Conservation (phyloP, 2,329 filamentous ascomycete genomes). For the Pleurostoma richardsiae region DNA sequence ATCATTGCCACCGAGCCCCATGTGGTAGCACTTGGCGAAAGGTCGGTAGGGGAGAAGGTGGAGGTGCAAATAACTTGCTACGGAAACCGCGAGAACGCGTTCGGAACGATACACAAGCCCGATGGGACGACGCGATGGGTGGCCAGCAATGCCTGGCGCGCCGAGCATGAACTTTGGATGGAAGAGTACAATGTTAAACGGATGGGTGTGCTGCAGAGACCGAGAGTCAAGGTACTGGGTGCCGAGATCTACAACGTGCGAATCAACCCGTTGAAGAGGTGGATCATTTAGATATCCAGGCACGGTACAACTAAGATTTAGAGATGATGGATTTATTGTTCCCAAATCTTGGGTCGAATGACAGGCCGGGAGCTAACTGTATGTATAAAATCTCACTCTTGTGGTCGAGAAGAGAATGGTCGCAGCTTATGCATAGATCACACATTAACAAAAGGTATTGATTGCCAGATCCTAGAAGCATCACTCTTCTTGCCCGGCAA, state of each 20-base stretch:
- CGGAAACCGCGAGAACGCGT: conserved; percentile 21
- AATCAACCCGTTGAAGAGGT: not conserved
- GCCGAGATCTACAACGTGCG: not conserved
- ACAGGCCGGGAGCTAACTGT: no score
- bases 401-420: no score
- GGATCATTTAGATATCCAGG: not conserved
- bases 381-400: no score
- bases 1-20: conserved; percentile 17
- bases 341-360: no score
- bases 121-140: conserved; percentile 12
- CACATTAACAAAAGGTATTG: no score
- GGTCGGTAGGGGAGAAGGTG: conserved; percentile 8
- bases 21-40: conserved; percentile 11
- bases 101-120: conserved; percentile 17
- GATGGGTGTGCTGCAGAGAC: conserved; percentile 2
- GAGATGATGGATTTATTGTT: no score
- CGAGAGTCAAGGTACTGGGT: not conserved
- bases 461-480: no score
- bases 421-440: no score
- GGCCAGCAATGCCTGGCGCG: conserved; percentile 6
- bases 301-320: no score
- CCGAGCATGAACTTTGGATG: conserved; percentile 2
- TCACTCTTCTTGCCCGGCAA: no score
- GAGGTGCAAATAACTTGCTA: conserved; percentile 15
- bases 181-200: conserved; percentile 2